Conservation (phyloP, 106 monocot genomes). For the Dendrobium huoshanense region DNA sequence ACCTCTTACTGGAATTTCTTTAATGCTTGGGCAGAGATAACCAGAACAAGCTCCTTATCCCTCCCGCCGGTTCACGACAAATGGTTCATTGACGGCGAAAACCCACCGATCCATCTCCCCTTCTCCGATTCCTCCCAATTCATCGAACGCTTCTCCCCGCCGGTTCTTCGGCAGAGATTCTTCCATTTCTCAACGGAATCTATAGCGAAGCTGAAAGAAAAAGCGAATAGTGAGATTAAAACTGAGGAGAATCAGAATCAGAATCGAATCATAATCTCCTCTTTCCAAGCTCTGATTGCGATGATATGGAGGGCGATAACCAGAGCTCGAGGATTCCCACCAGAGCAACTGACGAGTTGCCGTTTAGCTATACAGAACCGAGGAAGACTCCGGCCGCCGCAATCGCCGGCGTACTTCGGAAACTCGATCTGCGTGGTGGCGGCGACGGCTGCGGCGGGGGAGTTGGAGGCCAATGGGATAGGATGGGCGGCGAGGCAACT, state of each 20-base stretch:
- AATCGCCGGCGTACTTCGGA: constrained; percentile 61
- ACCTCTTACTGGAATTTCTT: constrained; percentile 71
- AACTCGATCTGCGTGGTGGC: constrained; percentile 28
- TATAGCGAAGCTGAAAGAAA: constrained; percentile 40
- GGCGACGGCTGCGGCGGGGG: constrained; percentile 29
- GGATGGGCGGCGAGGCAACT: constrained; percentile 50
- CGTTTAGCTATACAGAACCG: constrained; percentile 38
- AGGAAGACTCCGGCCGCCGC: constrained; percentile 38
- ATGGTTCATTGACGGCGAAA: constrained; percentile 46
- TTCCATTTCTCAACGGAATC: constrained; percentile 55
- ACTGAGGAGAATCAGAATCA: not conserved
- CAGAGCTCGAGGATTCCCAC: constrained; percentile 25
- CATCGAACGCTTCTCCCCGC: constrained; percentile 25
- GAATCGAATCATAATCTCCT: constrained; percentile 17
- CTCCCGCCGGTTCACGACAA: constrained; percentile 35
- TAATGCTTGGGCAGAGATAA: constrained; percentile 61
- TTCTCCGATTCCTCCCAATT: constrained; percentile 23
- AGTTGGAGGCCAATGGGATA: constrained; percentile 33
- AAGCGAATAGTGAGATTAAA: constrained; percentile 31
- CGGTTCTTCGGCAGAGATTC: constrained; percentile 37
- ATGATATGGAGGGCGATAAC: constrained; percentile 59
- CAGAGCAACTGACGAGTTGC: constrained; percentile 24
- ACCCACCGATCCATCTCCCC: constrained; percentile 45
- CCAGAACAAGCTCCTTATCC: constrained; percentile 8
- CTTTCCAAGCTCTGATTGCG: constrained; percentile 41